Evolutionary conservation across 331 rosid genomes (phyloP), one percentile per base, ranked within the genome.

Genomic region (Erythrophleum ivorense): DNA sequence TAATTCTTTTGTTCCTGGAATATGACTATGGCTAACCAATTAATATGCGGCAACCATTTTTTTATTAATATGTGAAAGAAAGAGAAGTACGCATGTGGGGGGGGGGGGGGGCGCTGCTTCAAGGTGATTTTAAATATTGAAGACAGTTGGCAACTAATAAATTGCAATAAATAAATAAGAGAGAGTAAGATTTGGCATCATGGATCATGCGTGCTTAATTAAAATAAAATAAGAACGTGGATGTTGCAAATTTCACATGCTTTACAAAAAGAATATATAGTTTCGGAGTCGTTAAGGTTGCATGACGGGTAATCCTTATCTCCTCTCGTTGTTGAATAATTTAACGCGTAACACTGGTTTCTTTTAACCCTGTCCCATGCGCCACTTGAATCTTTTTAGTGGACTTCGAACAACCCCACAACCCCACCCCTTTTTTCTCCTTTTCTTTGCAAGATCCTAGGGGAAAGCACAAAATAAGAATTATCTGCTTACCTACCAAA

Each of bases 221-320:
- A 52, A 52, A 3, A 4, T 57, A 8, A 58, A 21, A 19, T 10
- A 58, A 19, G 73, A 68, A 41, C 33, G 73, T 68, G 73, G 53
- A 29, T 9, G 13, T 10, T n/a, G 53, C 53, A 29, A 19, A n/a
- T 41, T 16, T 1, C 60, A 54, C 19, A 10, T 46, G 50, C 50
- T 8, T 10, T 2, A 10, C 50, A 9, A 46, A 46, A 46, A 46
- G 50, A 53, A 53, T 53, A 5, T 16, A 1, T 15, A 15, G 70
- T 12, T 67, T 67, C 52, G 73, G 73, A 67, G 73, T 9, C 18
- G 73, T n/a, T 40, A 40, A 67, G 73, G 52, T 41, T 67, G 46
- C 21, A 34, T 67, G 52, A 10, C 2, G 21, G 3, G 63, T 57
- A 57, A 57, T 55, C 33, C 33, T 19, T 7, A 19, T 6, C 12